Conservation (phyloP, 257 asterid genomes). For the Jaltomata sinuosa region DNA sequence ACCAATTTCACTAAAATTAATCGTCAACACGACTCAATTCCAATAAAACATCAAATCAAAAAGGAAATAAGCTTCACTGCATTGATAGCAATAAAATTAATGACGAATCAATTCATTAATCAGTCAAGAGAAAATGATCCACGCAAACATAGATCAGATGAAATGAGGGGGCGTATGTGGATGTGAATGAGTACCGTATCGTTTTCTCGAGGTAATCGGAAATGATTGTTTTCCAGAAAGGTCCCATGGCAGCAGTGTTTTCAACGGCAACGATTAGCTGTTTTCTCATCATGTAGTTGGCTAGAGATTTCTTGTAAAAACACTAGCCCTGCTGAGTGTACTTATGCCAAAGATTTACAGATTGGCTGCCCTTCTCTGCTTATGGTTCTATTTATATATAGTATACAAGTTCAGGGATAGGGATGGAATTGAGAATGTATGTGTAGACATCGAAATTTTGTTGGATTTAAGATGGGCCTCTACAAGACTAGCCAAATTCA, state of each 20-base stretch:
- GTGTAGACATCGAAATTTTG: background rate
- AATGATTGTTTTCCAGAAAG: slow-evolving; percentile 61
- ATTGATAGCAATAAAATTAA: background rate
- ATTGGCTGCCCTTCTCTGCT: background rate
- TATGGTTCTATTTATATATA: background rate
- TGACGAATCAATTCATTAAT: background rate
- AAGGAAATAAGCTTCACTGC: background rate
- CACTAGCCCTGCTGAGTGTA: too few species aligned
- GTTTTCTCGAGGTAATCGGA: slow-evolving; percentile 77
- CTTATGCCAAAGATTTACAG: background rate
- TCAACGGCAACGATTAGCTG: slow-evolving; percentile 78
- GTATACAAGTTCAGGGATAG: background rate
- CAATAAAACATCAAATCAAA: background rate
- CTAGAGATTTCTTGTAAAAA: too few species aligned
- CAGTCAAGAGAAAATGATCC: background rate
- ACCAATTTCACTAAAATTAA: background rate
- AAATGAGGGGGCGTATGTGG: background rate
- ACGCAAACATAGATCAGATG: slow-evolving; percentile 1
- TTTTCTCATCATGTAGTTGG: slow-evolving; percentile 34
- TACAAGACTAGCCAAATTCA: background rate
- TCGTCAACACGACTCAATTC: background rate
- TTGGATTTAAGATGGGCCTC: background rate
- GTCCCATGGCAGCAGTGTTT: slow-evolving; percentile 90
- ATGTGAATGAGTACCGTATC: slow-evolving; percentile 37
- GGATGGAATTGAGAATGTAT: background rate